Base-by-base conservation (phyloP, 306 rosid genomes). In the Lathyrus tuberosus region DNA sequence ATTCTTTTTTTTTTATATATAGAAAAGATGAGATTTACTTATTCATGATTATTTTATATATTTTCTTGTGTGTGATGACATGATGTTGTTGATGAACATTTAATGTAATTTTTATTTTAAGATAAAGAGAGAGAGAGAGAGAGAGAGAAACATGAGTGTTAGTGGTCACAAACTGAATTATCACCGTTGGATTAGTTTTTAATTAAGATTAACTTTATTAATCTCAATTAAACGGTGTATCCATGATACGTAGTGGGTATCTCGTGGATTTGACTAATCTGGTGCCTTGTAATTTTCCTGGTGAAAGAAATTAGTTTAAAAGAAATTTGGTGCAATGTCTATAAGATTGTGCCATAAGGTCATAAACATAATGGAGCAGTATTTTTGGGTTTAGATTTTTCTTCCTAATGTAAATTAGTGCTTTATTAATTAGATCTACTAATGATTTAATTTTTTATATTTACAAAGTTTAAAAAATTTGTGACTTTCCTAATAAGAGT, bases 191-290 rank as follows among this genome's bases (percentile, higher is more conserved):
- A 86, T 86, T 74, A 63, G 54, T 35, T 7, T 35, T 35, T 6
- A 35, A 35, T 35, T 35, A 35, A 35, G 40, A 35, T 35, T 35
- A 35, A 31, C 40, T 51, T n/a, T 28, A 22, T 69, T 38, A 42
- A 42, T 72, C 62, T 48, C 11, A 62, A 77, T 62, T 43, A 26
- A 40, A 58, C 72, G 69, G 47, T 70, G 57, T 73, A 80, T 69
- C 84, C 88, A 83, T 75, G 62, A 71, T 67, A 44, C 85, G 66
- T 72, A 82, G 91, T 82, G 91, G 89, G 85, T 78, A 85, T 85
- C 89, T 79, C 85, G 65, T 84, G 91, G 79, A 82, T 82, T 84
- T 59, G 88, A 84, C 89, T 67, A 65, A 69, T 82, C 75, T 72
- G 77, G 86, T 79, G 77, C 73, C 87, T 75, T 70, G 78, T 65